phyloP scores from a whole-genome alignment of 2,329 filamentous ascomycete species.

The Arthrobotrys megalospora region DNA sequence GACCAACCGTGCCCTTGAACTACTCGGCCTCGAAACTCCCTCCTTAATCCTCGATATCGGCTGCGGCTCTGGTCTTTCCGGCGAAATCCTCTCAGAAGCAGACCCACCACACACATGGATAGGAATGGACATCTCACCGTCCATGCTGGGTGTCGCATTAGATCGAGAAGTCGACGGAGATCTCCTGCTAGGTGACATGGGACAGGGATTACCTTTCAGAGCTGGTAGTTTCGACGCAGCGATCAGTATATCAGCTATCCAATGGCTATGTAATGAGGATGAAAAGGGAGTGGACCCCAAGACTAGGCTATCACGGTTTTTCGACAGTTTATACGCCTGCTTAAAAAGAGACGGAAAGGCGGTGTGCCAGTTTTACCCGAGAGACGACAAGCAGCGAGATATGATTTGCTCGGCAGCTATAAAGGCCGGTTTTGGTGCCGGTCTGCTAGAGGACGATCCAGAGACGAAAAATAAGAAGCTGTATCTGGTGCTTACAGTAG shows the following conservation, averaged over 20 bases:
- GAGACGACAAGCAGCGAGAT: constrained; percentile 89
- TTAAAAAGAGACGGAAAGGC: constrained; percentile 87
- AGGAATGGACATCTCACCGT: constrained; percentile 94
- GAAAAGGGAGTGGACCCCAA: constrained; percentile 82
- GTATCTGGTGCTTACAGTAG: constrained; percentile 94
- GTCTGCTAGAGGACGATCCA: constrained; percentile 93
- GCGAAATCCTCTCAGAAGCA: constrained; percentile 86
- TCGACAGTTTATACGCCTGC: constrained; percentile 89
- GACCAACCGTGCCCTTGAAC: constrained; percentile 92
- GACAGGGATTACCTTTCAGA: constrained; percentile 94
- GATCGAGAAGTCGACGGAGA: constrained; percentile 94
- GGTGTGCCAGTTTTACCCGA: constrained; percentile 98
- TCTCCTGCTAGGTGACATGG: constrained; percentile 92
- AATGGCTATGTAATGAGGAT: constrained; percentile 98
- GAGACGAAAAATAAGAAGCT: constrained; percentile 97
- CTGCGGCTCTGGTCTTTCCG: constrained; percentile 93
- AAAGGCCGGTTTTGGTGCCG: constrained; percentile 93
- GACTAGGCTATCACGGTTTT: constrained; percentile 85
- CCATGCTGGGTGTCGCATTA: constrained; percentile 96
- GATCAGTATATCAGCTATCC: constrained; percentile 94
- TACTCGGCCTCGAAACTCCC: constrained; percentile 83
- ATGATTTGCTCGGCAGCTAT: constrained; percentile 95
- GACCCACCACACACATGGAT: constrained; percentile 86
- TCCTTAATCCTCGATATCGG: constrained; percentile 96
- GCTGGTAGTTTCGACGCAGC: constrained; percentile 94